Base-by-base conservation (phyloP, 2,329 filamentous ascomycete species). In the Neonectria coccinea region DNA sequence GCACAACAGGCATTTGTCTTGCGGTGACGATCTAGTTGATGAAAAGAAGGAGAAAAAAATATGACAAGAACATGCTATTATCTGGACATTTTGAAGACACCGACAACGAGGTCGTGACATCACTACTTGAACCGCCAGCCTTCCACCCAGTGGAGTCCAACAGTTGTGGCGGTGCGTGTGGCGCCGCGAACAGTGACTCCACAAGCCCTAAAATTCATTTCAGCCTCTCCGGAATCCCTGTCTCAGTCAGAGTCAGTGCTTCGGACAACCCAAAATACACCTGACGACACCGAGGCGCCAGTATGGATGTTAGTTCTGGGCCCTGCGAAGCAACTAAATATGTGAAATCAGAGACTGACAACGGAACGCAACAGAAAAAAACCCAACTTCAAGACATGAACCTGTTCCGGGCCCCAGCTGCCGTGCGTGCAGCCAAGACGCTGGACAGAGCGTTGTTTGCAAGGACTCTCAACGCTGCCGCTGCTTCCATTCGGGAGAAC, bases 361-460 rank as follows among this genome's bases (percentile, higher is more conserved):
- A 55, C 57, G 39, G 27, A 44, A 27, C 29, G 65, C 47, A 54
- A 54, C 39, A 71, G 72, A 75, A 75, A 68, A 74, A 70, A 66
- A 68, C 72, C 44, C 70, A 73, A 50, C 59, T 75, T 25, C 75
- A 78, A 64, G 79, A 82, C 51, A 89, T 88, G 86, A 82, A 81
- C 67, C 76, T 88, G 55, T 92, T 97, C 78, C 89, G 90, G 69
- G 93, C 94, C 51, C 94, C 94, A 25, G 84, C 61, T 27, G 61
- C 94, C 64, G 77, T 95, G 73, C 91, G 92, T 78, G 89, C 91
- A 64, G 92, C 93, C 83, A 89, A 89, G 75, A 86, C 88, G 54
- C 88, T 99, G 68, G 94, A 99, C 81, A 90, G 92, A 70, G 86
- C 90, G 16, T 90, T 97, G 68, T 98, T 98, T 82, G 84, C 87